Base-by-base conservation (phyloP, 495 filamentous ascomycete species). In the Talaromyces liani region DNA sequence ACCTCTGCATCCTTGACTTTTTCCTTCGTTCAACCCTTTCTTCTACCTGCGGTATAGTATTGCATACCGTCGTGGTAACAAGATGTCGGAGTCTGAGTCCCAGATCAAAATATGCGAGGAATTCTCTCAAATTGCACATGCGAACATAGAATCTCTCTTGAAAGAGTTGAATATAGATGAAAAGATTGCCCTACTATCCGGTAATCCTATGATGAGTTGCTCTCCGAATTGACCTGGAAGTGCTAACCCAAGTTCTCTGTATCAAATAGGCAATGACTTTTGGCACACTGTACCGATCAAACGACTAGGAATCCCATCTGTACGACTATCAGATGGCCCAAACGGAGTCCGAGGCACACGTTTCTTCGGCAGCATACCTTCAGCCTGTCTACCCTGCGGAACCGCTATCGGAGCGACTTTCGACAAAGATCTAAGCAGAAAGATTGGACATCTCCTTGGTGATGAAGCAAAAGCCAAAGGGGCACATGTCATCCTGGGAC, bases 201-300 rank as follows among this genome's bases (percentile, higher is more conserved):
- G 84, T 84, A 70, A 2, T 22, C 1, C 16, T 18, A 24, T 51
- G 33, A 36, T 36, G 10, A 10, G 33, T 1, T 12, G 45, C 45
- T n/a, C 45, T n/a, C 16, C 45, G 4, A 18, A 24, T 24, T 24
- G 10, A 10, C 10, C 2, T 36, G 10, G 10, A 4, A 27, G 4
- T 36, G 33, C 33, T 36, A 36, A 36, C 12, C 33, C 33, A 36
- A 36, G 9, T 36, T 45, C 20, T 58, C 55, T 18, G 5, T 29
- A 4, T 14, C 20, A 25, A 53, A 20, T 53, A 79, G 89, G 87
- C 41, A 84, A 84, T 56, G 89, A 92, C 70, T 91, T 91, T 72
- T 92, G 89, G 89, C 85, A 90, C 57, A 91, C 89, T 1, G 85
- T 82, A 45, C 69, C 87, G 0, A 82, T 93, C 49, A 84, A 84